Percentiles rank a stretch among this genome's conserved stretches.
These are phyloP conservation scores for Podosphaera xanthii DNA, from an alignment of 2,329 filamentous ascomycete genomes.

Conservation along the genomic window DNA sequence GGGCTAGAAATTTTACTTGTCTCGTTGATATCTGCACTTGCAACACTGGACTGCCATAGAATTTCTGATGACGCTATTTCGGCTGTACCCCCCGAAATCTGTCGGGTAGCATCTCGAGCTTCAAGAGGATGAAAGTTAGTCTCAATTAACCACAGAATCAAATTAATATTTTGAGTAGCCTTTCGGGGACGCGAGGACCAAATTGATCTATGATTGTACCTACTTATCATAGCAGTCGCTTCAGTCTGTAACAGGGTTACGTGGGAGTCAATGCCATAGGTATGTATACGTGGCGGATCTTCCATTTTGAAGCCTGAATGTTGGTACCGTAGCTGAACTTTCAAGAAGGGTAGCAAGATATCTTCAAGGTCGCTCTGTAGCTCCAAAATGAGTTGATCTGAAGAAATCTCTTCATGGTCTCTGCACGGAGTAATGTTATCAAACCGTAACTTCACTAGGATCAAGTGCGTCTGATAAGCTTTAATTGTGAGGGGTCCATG, in stretches of 20 bases:
- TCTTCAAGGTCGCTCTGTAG: constrained; percentile 32
- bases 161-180: constrained; percentile 14
- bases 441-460: constrained; percentile 13
- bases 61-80: constrained; percentile 4
- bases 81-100: constrained; percentile 6
- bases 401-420: constrained; percentile 19
- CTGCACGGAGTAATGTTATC: constrained; percentile 4
- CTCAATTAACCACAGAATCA: constrained; percentile 11
- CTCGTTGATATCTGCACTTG: background rate
- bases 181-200: constrained; percentile 26
- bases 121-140: constrained; percentile 8
- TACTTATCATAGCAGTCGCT: constrained; percentile 26
- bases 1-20: background rate
- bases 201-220: constrained; percentile 24
- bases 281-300: background rate
- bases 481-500: constrained; percentile 8
- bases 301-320: constrained; percentile 28
- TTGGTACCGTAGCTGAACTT: constrained; percentile 28
- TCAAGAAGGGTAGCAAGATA: constrained; percentile 25
- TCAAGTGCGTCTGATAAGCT: constrained; percentile 11
- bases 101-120: constrained; percentile 8
- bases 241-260: constrained; percentile 30
- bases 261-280: constrained; percentile 18
- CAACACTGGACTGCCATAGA: background rate
- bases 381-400: constrained; percentile 34